phyloP scores from a whole-genome alignment of 164 flowering plant species.

The Nymphaea thermarum region DNA sequence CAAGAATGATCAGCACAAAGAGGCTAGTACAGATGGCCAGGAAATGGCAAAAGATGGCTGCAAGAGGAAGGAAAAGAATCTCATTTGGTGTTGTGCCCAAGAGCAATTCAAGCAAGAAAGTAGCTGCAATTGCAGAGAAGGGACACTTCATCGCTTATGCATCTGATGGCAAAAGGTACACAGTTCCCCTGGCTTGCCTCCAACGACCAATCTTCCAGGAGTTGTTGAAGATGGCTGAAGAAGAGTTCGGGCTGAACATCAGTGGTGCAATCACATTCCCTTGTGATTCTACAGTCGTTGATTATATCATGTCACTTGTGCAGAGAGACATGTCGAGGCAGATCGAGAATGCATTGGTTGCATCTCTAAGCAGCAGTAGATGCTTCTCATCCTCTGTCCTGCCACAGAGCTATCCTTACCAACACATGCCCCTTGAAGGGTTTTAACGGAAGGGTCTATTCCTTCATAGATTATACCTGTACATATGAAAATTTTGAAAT shows the following conservation, averaged over 20 bases:
- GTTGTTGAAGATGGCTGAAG: conserved; percentile 8
- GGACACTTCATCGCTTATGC: conserved; percentile 6
- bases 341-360: too few species aligned
- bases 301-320: too few species aligned
- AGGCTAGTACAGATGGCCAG: neutral
- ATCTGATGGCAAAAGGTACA: neutral
- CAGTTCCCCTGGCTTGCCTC: conserved; percentile 2
- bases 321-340: too few species aligned
- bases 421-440: too few species aligned
- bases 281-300: neutral
- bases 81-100: neutral
- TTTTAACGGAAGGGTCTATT: too few species aligned
- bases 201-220: conserved; percentile 4
- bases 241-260: conserved; percentile 4
- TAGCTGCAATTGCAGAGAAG: neutral
- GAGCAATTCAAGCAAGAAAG: neutral
- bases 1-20: neutral
- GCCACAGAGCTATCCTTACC: too few species aligned
- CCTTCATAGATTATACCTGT: too few species aligned
- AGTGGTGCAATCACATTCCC: neutral
- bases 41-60: neutral
- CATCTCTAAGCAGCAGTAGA: too few species aligned
- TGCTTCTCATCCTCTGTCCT: too few species aligned
- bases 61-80: neutral
- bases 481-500: too few species aligned